Conservation (phyloP, 164 flowering plant genomes). For the Magnolia changhungtana region DNA sequence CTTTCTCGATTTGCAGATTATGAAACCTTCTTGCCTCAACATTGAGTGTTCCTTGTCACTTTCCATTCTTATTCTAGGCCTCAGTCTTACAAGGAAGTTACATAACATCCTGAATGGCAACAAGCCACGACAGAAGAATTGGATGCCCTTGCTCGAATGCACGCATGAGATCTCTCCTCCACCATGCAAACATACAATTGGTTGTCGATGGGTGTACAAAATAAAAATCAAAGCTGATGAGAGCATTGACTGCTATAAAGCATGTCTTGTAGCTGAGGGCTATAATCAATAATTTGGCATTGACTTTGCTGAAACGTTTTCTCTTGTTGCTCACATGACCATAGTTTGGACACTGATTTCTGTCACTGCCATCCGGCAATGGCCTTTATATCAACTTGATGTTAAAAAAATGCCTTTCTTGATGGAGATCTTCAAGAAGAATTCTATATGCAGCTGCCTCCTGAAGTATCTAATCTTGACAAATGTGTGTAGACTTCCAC, state of each 20-base stretch:
- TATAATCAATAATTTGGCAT: background rate
- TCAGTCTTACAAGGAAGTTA: background rate
- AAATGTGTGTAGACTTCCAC: background rate
- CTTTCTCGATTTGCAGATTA: no score
- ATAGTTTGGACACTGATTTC: background rate
- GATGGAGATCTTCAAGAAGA: background rate
- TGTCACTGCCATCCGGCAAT: background rate
- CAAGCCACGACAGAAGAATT: background rate
- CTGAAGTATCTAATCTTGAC: background rate
- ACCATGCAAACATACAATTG: background rate
- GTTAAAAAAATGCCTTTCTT: background rate
- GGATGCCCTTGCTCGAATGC: background rate
- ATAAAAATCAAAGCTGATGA: slow-evolving; percentile 1
- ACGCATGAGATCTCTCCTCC: background rate
- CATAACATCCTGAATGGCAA: background rate
- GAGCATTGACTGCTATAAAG: background rate
- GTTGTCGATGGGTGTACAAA: slow-evolving; percentile 1
- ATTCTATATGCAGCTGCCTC: background rate
- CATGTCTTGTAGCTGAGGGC: background rate
- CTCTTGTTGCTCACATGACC: background rate
- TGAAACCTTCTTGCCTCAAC: no score
- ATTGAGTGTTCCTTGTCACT: no score
- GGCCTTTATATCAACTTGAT: background rate
- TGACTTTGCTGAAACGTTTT: background rate
- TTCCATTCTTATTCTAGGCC: no score